Evolutionary conservation across 805 yeast species (phyloP), one percentile per base, ranked within the genome.

Genomic region (Candida takata): DNA sequence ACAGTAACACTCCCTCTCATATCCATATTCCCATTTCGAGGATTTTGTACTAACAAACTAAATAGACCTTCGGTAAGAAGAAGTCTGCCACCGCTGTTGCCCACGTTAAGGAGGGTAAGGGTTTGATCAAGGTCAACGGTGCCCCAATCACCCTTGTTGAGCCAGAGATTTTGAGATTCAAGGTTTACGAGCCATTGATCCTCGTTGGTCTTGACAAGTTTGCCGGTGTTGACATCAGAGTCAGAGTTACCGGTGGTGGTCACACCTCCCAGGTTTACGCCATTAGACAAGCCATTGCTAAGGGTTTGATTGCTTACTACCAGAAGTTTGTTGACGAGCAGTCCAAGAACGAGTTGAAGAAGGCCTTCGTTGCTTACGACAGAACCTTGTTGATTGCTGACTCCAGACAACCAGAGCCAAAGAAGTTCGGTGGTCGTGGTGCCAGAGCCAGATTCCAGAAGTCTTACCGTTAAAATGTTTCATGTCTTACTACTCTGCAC

Each of bases 381-480:
- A 88, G 95, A 81, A 86, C 97, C 70, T 83, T 92, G 70, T 83
- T 92, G 76, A 92, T 92, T 71, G 97, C 98, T 62, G 98, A 92
- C 73, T 77, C 97, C 62, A 87, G 98, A 84, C 90, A 95, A 83
- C 82, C 88, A 83, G 98, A 92, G 80, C 98, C 98, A 82, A 92
- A 92, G 97, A 92, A 92, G 81, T 92, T 92, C 79, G 98, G 98
- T 80, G 98, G 98, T 81, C 95, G 95, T 74, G 98, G 98, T 85
- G 98, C 98, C 77, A 92, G 98, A 79, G 92, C 98, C 68, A 90
- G 97, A 79, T 90, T 85, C 97, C 98, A 92, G 82, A 92, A 92
- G 74, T 92, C 98, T 70, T 92, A 92, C 92, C 98, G 98, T 88
- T 92, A 90, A 49, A 42, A 42, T 29, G 43, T 38, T 39, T 37